Evolutionary conservation across 2,329 filamentous ascomycete species (phyloP), one percentile per base, ranked within the genome.

Genomic region (Akanthomyces dipterigenus): DNA sequence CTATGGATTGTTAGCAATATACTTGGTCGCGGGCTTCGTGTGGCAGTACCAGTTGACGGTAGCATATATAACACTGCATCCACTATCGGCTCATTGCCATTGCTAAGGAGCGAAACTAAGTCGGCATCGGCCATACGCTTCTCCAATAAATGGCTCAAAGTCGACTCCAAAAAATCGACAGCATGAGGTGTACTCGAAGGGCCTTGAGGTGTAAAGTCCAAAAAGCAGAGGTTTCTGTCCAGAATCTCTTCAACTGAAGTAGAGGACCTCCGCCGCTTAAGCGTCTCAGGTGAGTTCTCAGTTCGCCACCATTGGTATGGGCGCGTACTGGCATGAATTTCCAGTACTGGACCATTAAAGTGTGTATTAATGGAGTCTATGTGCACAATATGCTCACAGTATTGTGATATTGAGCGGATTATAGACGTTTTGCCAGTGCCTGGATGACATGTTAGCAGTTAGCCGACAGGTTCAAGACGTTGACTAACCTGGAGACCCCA

Each of bases 271-370:
- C 88, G 82, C 69, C 86, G 82, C 51, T 83, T 64, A 83, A 74
- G 55, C 80, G 76, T 62, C 38, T 65, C 28, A 79, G 79, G 62
- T 64, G 93, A 88, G 54, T 91, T 74, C 69, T 95, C 89, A 16
- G 88, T 87, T 88, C 90, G 96, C 95, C 95, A 98, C 61, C 87
- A 79, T 0, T 93, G 93, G 72, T 93, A 96, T 42, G 93, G 86
- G 69, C 88, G 88, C 14, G 90, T 93, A 70, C 90, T 93, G 54
- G 89, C 90, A 71, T 88, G 88, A 24, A 91, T 84, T 72, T 93
- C 89, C 1, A 81, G 82, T 53, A 89, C 82, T 42, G 62, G 56
- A 62, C 63, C 62, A 8, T 63, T 54, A 34, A 64, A 43, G 55
- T 66, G 65, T 1, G 75, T 72, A 2, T 76, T 72, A 53, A 87